These are phyloP conservation scores for Pinus taeda DNA, from an alignment of 75 land plant genomes.

Conservation along the genomic window DNA sequence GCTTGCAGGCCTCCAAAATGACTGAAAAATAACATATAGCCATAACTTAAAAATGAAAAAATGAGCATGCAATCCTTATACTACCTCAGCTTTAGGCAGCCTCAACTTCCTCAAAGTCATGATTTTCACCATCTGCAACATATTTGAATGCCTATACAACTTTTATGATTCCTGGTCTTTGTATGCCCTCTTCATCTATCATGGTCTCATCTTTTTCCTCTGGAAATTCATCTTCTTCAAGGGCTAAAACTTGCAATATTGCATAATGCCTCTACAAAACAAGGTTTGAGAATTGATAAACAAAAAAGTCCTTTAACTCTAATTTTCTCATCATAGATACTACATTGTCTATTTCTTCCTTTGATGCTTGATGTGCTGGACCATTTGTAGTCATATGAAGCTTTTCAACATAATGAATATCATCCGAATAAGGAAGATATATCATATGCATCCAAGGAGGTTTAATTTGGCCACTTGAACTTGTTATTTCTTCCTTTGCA, in stretches of 20 bases:
- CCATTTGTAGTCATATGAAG: conserved; percentile 31
- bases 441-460: conserved; percentile 99
- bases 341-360: conserved; percentile 77
- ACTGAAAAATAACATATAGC: no score
- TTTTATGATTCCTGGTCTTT: conserved; percentile 59
- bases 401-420: conserved; percentile 86
- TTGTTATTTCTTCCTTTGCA: conserved; percentile 80
- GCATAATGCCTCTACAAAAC: conserved; percentile 96
- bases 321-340: conserved; percentile 57
- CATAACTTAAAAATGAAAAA: no score
- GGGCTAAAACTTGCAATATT: conserved; percentile 76
- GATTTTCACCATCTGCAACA: conserved; percentile 71
- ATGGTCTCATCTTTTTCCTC: conserved; percentile 74
- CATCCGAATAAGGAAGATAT: conserved; percentile 93
- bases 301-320: conserved; percentile 77
- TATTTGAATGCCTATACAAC: conserved; percentile 71
- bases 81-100: no score
- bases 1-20: no score
- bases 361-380: conserved; percentile 49
- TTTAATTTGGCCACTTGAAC: conserved; percentile 70
- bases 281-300: conserved; percentile 84
- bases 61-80: no score
- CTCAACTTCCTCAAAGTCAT: conserved; percentile 62
- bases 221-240: conserved; percentile 72
- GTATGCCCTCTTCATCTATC: conserved; percentile 83